phyloP scores from a whole-genome alignment of 2,329 filamentous ascomycete genomes.

The Diplodia scrobiculata region DNA sequence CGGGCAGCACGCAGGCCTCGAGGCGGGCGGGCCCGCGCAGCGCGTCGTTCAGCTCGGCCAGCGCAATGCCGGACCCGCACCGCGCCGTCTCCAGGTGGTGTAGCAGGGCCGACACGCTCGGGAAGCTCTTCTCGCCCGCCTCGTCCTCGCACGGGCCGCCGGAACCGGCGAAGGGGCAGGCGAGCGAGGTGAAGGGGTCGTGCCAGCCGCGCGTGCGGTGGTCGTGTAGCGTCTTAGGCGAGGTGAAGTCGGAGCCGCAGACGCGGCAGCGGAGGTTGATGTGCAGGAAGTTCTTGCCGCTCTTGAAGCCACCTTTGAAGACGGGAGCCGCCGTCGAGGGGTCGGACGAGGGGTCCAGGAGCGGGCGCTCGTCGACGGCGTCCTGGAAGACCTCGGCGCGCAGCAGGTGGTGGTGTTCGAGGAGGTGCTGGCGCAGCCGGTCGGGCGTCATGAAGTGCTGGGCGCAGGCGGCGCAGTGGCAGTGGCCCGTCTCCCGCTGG shows the following conservation, averaged over 20 bases:
- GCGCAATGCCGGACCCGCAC: conserved; percentile 25
- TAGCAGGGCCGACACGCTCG: conserved; percentile 20
- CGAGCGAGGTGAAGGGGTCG: conserved; percentile 21
- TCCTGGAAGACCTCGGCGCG: conserved; percentile 25
- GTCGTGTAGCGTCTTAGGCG: conserved; percentile 29
- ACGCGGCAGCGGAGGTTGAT: conserved; percentile 21
- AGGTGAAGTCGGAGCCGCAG: conserved; percentile 26
- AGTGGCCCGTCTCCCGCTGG: conserved; percentile 22
- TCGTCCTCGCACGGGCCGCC: neutral
- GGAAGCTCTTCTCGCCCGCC: neutral
- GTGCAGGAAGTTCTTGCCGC: conserved; percentile 28
- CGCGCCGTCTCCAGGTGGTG: conserved; percentile 25
- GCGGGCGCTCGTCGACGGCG: conserved; percentile 16
- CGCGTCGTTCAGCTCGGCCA: conserved; percentile 14
- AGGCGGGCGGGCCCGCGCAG: conserved; percentile 18
- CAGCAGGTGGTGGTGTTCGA: conserved; percentile 8
- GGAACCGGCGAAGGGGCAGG: conserved; percentile 15
- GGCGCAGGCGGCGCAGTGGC: conserved; percentile 22
- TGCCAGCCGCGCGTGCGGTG: conserved; percentile 29
- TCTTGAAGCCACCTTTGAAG: conserved; percentile 29
- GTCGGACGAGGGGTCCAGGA: neutral
- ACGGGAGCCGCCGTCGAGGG: neutral
- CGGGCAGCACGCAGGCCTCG: conserved; percentile 20
- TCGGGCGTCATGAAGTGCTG: conserved; percentile 29
- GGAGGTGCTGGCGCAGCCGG: conserved; percentile 28